Evolutionary conservation across 2,329 filamentous ascomycete species (phyloP).

Genomic region (Coniochaeta sp.): DNA sequence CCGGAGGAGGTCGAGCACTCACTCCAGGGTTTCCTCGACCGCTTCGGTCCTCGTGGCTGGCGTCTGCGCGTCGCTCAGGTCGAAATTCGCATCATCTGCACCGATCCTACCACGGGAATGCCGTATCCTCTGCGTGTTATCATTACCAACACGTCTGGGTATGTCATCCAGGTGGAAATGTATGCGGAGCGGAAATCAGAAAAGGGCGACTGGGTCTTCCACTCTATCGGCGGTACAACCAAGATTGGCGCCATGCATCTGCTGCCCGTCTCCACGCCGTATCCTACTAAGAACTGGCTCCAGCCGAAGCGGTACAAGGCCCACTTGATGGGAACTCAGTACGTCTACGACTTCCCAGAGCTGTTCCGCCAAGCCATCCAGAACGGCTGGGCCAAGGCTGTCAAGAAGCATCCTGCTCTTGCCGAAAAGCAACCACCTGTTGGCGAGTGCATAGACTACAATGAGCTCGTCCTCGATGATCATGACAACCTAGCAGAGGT

Average conservation of each 20-base stretch:
- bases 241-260: slow-evolving; percentile 96
- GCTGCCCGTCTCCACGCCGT: slow-evolving; percentile 82
- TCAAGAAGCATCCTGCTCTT: slow-evolving; percentile 65
- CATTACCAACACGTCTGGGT: slow-evolving; percentile 97
- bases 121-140: slow-evolving; percentile 91
- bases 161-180: slow-evolving; percentile 94
- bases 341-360: slow-evolving; percentile 99
- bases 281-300: slow-evolving; percentile 96
- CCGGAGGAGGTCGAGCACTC: slow-evolving; percentile 88
- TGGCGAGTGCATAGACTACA: slow-evolving; percentile 90
- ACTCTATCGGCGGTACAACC: slow-evolving; percentile 89
- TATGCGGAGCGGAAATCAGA: slow-evolving; percentile 98
- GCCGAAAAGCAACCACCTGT: slow-evolving; percentile 73
- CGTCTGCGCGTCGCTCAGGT: slow-evolving; percentile 92
- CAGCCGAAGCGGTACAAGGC: slow-evolving; percentile 99
- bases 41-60: slow-evolving; percentile 92
- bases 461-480: slow-evolving; percentile 91
- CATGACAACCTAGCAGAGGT: slow-evolving; percentile 88
- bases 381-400: slow-evolving; percentile 79
- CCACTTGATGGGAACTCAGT: slow-evolving; percentile 97
- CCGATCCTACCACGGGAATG: slow-evolving; percentile 73
- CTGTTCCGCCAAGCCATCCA: slow-evolving; percentile 97
- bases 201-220: slow-evolving; percentile 97
- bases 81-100: slow-evolving; percentile 98
- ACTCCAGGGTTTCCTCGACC: slow-evolving; percentile 89